Evolutionary conservation across 345 rosid species (phyloP), one percentile per base, ranked within the genome.

Genomic region (Adansonia digitata): DNA sequence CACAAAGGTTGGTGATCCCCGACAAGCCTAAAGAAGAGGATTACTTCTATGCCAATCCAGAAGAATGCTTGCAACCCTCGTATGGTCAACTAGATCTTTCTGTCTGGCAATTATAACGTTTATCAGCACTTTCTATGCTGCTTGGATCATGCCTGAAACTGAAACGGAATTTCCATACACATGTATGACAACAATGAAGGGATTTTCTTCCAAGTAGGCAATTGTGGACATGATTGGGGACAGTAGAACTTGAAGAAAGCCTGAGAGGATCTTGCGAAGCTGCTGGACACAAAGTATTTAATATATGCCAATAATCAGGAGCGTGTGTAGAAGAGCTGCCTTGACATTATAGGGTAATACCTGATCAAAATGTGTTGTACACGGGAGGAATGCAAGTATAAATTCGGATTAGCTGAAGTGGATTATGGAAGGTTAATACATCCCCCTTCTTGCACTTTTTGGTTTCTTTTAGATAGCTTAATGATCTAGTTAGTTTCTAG

Each of bases 11-110:
- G 79, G 90, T 90, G 63, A 88, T 93, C 53, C 92, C 92, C 24
- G 97, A 89, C 72, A 85, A 78, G 77, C 99, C 99, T 2, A 95
- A 93, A 71, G 98, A 91, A 79, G 99, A 95, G 83, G 98, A 95
- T 49, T 93, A 91, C 80, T 95, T 93, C 83, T 95, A 90, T 77
- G 87, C 99, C 29, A 95, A 95, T 79, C 98, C 99, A 3, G 90
- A 93, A 67, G 99, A 95, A 78, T 95, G 99, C 75, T 85, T 95
- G 81, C 86, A 85, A 73, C 74, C 79, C 12, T 63, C 85, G 66
- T 82, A 82, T 53, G 85, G 80, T 74, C 57, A 67, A 4, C 39
- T 76, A 76, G 82, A 85, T 75, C 42, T 0, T 40, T 65, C 24
- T 35, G 46, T 57, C 18, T 5, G 20, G 76, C 75, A 76, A 61